These are phyloP conservation scores for Lactarius tabidus DNA, from an alignment of 768 basidiomycete species.

Conservation along the genomic window DNA sequence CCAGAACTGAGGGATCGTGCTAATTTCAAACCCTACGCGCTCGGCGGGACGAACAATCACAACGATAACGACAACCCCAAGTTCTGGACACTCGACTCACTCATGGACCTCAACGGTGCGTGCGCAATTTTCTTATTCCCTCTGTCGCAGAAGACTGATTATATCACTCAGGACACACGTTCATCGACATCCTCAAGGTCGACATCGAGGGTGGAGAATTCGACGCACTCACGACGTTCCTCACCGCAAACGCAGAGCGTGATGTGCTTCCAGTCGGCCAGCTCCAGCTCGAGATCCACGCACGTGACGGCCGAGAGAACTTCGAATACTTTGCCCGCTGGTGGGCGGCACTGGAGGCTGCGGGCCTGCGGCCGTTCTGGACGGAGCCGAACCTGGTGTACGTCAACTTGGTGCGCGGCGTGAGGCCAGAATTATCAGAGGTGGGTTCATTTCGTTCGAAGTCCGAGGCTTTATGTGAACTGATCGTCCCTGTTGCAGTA, in stretches of 20 bases:
- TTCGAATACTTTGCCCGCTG: slow-evolving; percentile 54
- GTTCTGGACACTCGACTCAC: slow-evolving; percentile 56
- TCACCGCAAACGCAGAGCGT: slow-evolving; percentile 34
- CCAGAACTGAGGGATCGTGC: no score
- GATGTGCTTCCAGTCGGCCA: slow-evolving; percentile 59
- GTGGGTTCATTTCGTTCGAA: slow-evolving; percentile 31
- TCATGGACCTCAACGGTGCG: slow-evolving; percentile 61
- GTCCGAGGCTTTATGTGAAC: background rate
- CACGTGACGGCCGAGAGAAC: slow-evolving; percentile 29
- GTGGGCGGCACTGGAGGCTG: slow-evolving; percentile 67
- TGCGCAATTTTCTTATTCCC: background rate
- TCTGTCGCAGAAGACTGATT: no score
- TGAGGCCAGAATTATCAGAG: slow-evolving; percentile 40
- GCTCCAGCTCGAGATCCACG: slow-evolving; percentile 65
- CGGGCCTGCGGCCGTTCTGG: slow-evolving; percentile 68
- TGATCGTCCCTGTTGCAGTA: slow-evolving; percentile 34
- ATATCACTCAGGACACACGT: slow-evolving; percentile 45
- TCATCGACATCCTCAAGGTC: slow-evolving; percentile 68
- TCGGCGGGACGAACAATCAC: slow-evolving; percentile 41
- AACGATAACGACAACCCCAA: slow-evolving; percentile 42
- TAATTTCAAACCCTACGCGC: no score
- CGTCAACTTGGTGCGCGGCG: slow-evolving; percentile 38
- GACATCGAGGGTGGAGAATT: slow-evolving; percentile 71
- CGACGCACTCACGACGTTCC: slow-evolving; percentile 47
- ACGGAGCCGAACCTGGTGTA: slow-evolving; percentile 52